Evolutionary conservation across 2,329 filamentous ascomycete genomes (phyloP).

Genomic region (Colletotrichum musicola): DNA sequence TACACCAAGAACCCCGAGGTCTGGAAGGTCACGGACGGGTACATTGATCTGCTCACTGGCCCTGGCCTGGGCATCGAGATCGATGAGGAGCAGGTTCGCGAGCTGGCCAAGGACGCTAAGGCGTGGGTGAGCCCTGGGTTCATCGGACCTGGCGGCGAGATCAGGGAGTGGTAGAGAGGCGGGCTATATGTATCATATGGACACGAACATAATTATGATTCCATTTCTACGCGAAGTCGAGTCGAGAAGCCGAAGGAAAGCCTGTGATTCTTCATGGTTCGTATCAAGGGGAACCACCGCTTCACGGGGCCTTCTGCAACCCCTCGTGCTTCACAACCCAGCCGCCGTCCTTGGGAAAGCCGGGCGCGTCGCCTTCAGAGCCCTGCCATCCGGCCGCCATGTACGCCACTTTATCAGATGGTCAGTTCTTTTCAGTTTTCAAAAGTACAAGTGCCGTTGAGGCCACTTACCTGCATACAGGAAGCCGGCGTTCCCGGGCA

Average conservation of each 20-base stretch:
- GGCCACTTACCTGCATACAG: slow-evolving; percentile 46
- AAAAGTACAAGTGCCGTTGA: rapidly evolving
- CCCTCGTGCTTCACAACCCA: slow-evolving; percentile 53
- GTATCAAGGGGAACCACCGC: not conserved
- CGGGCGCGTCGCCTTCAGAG: slow-evolving; percentile 45
- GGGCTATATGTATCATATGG: not conserved
- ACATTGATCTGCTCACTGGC: slow-evolving; percentile 70
- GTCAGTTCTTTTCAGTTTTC: not conserved
- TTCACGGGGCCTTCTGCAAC: slow-evolving; percentile 45
- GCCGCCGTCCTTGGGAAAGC: slow-evolving; percentile 50
- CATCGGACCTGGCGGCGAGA: slow-evolving; percentile 73
- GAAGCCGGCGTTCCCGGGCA: slow-evolving; percentile 54
- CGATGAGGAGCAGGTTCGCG: slow-evolving; percentile 76
- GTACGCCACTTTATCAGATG: slow-evolving; percentile 47
- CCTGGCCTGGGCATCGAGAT: slow-evolving; percentile 78
- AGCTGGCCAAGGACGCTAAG: slow-evolving; percentile 67
- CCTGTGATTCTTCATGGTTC: not conserved
- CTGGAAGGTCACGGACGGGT: slow-evolving; percentile 76
- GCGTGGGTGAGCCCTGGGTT: slow-evolving; percentile 78
- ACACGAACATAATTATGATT: not conserved
- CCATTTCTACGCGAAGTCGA: too few relatives aligned
- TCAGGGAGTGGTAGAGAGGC: slow-evolving; percentile 73
- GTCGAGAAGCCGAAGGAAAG: too few relatives aligned
- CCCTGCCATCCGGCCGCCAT: slow-evolving; percentile 45
- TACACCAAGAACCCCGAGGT: slow-evolving; percentile 75